Evolutionary conservation across 805 yeast genomes (phyloP).

Genomic region (Schizosaccharomyces osmophilus): DNA sequence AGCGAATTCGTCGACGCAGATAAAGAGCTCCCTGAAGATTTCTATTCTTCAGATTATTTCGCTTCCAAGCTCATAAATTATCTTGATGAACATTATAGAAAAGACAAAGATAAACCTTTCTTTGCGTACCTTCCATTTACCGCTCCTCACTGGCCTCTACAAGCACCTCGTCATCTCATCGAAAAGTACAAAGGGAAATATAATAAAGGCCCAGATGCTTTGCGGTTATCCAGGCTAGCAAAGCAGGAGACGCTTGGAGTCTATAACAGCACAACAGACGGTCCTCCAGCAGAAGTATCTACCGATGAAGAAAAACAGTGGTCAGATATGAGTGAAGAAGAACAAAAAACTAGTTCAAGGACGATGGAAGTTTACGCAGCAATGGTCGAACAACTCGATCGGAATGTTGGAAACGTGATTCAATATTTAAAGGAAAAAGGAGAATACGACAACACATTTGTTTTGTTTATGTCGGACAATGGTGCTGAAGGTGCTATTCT

Average conservation of each 20-base stretch:
- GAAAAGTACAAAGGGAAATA: slow-evolving; percentile 16
- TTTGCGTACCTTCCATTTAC: slow-evolving; percentile 32
- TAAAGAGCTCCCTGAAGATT: neutral
- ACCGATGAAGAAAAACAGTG: neutral
- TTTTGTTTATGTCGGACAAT: slow-evolving; percentile 38
- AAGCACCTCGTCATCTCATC: slow-evolving; percentile 27
- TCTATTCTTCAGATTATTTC: neutral
- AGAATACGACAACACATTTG: slow-evolving; percentile 29
- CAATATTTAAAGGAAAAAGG: slow-evolving; percentile 18
- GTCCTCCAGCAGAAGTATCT: neutral
- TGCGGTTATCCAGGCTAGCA: neutral
- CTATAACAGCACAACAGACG: neutral
- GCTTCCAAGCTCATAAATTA: neutral
- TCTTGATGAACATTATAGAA: neutral
- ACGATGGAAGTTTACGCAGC: slow-evolving; percentile 39
- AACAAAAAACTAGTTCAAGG: slow-evolving; percentile 17
- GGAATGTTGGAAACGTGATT: slow-evolving; percentile 20
- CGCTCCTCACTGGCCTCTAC: slow-evolving; percentile 47
- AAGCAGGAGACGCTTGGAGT: neutral
- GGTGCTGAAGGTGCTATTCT: slow-evolving; percentile 39
- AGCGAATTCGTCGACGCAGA: neutral
- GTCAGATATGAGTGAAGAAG: slow-evolving; percentile 11
- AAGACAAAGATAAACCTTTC: slow-evolving; percentile 10
- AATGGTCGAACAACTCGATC: slow-evolving; percentile 33
- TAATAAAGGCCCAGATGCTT: neutral